Evolutionary conservation across 306 rosid genomes (phyloP), one percentile per base, ranked within the genome.

Genomic region (Abrus precatorius): DNA sequence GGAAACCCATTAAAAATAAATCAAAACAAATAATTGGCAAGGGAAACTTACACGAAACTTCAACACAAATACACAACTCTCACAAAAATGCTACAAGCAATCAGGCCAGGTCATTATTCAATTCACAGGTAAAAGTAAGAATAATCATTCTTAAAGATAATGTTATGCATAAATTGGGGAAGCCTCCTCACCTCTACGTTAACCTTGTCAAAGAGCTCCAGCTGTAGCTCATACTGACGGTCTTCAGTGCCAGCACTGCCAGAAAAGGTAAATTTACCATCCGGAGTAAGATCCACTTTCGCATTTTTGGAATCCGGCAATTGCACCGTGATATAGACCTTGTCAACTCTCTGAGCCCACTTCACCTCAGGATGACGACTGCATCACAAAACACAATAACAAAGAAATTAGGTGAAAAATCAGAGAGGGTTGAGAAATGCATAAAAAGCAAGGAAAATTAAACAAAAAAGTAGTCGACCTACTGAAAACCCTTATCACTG

Each of bases 301-400:
- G 97, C 89, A 73, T 90, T 80, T 81, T 92, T 93, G 0, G 99
- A 87, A 84, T 96, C 99, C 2, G 99, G 87, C 69, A 96, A 87
- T 63, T 66, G 90, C 60, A 96, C 98, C 0, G 98, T 96, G 77
- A 96, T 47, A 80, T 82, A 96, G 70, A 96, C 97, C 91, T 90
- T 92, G 88, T 93, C 98, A 36, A 28, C 87, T 84, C 99, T 92
- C 88, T 96, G 93, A 80, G 99, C 97, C 99, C 99, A 96, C 90
- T 93, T 96, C 72, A 96, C 89, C 83, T 96, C 99, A 3, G 99
- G 99, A 91, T 88, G 97, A 87, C 94, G 99, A 86, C 98, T 96
- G 80, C 89, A 74, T 50, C 32, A 33, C 4, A 78, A 6, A 29
- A 9, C 11, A 8, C 50, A 79, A 30, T 7, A 1, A 75, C 32